A percentile compares a stretch with the other conserved stretches of the same genome.
Conservation (phyloP, 2,329 filamentous ascomycete species). For the Aaosphaeria pasadenensis region DNA sequence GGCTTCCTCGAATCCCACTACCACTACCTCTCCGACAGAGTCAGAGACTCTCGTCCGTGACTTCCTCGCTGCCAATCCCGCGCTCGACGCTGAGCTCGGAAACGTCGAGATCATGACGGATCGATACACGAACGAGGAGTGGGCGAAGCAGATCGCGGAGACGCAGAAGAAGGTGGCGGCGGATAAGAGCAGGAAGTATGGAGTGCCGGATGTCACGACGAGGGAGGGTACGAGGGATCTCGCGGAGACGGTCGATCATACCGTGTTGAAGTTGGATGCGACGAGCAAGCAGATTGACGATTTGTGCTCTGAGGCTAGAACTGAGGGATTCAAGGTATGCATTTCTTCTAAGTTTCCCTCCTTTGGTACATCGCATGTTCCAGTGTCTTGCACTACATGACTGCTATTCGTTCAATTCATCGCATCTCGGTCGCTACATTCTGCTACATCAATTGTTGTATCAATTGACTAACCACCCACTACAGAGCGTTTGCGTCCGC, state of each 20-base stretch:
- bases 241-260: conserved; percentile 47
- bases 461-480: conserved; percentile 22
- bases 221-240: conserved; percentile 21
- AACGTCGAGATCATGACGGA: conserved; percentile 36
- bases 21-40: conserved; percentile 16
- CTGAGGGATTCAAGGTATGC: conserved; percentile 44
- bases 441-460: not conserved
- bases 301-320: conserved; percentile 54
- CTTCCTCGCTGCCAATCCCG: conserved; percentile 32
- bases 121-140: conserved; percentile 46
- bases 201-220: conserved; percentile 16
- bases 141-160: conserved; percentile 41
- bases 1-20: not conserved
- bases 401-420: not conserved
- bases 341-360: not conserved
- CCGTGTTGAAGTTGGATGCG: conserved; percentile 49
- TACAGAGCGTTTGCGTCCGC: conserved; percentile 56
- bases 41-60: conserved; percentile 32
- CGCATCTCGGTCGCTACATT: conserved; percentile 1
- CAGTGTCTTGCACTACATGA: not conserved
- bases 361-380: not conserved
- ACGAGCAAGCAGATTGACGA: conserved; percentile 49
- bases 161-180: conserved; percentile 27
- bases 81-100: conserved; percentile 23
- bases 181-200: conserved; percentile 18